Conservation (phyloP, 768 basidiomycete genomes). For the Trametes coccinea region DNA sequence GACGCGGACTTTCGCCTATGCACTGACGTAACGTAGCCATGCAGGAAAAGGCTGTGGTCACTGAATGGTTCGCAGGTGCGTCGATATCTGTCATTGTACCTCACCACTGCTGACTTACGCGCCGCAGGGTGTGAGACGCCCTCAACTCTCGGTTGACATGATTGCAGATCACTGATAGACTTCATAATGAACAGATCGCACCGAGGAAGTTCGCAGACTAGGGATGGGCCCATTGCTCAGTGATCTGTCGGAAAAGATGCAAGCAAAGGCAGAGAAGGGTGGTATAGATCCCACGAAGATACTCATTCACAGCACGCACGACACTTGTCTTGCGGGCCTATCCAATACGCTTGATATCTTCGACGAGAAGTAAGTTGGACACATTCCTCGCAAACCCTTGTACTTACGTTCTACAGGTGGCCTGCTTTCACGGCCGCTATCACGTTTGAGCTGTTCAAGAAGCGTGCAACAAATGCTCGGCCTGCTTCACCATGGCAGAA, state of each 20-base stretch:
- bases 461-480: constrained; percentile 12
- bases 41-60: constrained; percentile 71
- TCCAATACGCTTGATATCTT: constrained; percentile 68
- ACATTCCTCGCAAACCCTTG: no score
- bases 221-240: constrained; percentile 76
- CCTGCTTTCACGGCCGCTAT: constrained; percentile 74
- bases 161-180: neutral
- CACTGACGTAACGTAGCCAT: neutral
- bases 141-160: neutral
- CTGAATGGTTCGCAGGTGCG: constrained; percentile 72
- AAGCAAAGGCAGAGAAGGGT: constrained; percentile 49
- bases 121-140: constrained; percentile 43
- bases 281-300: constrained; percentile 56
- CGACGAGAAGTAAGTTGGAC: constrained; percentile 54
- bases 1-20: no score
- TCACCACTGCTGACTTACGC: constrained; percentile 11
- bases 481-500: constrained; percentile 35
- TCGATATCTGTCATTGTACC: constrained; percentile 21
- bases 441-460: constrained; percentile 69
- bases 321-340: constrained; percentile 67
- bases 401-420: constrained; percentile 47
- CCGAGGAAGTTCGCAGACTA: constrained; percentile 70
- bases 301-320: constrained; percentile 71
- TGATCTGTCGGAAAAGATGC: constrained; percentile 65
- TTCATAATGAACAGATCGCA: constrained; percentile 51